Evolutionary conservation across 2,329 filamentous ascomycete species (phyloP).

Genomic region (Tympanopsis confertula): DNA sequence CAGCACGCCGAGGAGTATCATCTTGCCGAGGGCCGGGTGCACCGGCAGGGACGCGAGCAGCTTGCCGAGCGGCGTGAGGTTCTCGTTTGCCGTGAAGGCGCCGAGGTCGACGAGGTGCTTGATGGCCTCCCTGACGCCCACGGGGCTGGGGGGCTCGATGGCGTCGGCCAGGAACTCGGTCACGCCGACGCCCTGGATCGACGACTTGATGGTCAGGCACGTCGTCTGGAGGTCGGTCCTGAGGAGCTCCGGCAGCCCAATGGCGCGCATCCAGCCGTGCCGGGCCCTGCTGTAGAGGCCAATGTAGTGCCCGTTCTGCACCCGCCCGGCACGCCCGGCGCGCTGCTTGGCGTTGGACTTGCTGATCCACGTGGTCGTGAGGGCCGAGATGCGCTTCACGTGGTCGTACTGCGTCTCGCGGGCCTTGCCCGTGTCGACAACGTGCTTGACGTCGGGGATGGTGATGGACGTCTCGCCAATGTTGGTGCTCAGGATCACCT

Average conservation of each 20-base stretch:
- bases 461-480: constrained; percentile 38
- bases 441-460: constrained; percentile 35
- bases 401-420: constrained; percentile 26
- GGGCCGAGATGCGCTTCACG: constrained; percentile 18
- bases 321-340: constrained; percentile 34
- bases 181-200: constrained; percentile 20
- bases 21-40: constrained; percentile 28
- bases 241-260: constrained; percentile 24
- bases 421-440: constrained; percentile 31
- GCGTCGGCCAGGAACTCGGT: constrained; percentile 23
- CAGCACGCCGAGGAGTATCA: constrained; percentile 32
- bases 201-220: constrained; percentile 27
- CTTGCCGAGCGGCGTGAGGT: constrained; percentile 28
- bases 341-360: constrained; percentile 32
- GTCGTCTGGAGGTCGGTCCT: constrained; percentile 28
- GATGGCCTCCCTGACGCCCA: constrained; percentile 21
- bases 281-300: constrained; percentile 24
- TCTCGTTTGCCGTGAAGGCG: constrained; percentile 26
- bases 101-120: constrained; percentile 22
- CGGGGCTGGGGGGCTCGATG: constrained; percentile 25
- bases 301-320: constrained; percentile 34
- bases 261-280: constrained; percentile 11
- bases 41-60: constrained; percentile 26
- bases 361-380: constrained; percentile 30
- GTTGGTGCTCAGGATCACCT: constrained; percentile 35